Conservation (phyloP, 2,329 filamentous ascomycete species). For the Xylaria sp. region DNA sequence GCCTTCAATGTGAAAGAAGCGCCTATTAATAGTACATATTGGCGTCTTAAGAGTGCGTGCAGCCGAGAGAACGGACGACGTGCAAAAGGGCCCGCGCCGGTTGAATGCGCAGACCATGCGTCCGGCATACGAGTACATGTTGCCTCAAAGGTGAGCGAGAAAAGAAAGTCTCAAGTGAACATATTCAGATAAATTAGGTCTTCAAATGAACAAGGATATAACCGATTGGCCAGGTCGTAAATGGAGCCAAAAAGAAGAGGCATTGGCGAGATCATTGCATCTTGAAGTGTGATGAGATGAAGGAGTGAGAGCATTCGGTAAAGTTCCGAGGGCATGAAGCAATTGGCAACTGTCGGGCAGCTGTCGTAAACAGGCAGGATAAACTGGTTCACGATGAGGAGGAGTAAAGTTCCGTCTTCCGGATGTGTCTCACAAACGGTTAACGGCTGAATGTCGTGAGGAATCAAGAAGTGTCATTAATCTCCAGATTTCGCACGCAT, state of each 20-base stretch:
- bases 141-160: conserved; percentile 6
- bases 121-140: conserved; percentile 18
- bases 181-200: neutral
- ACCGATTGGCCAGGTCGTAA: neutral
- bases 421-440: too few relatives aligned
- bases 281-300: neutral
- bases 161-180: neutral
- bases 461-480: too few relatives aligned
- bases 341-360: neutral
- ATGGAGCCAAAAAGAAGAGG: neutral
- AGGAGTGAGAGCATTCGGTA: neutral
- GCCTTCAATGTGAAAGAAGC: conserved; percentile 35
- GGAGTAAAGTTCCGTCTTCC: too few relatives aligned
- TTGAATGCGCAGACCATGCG: conserved; percentile 12
- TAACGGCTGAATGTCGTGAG: too few relatives aligned
- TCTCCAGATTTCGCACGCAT: too few relatives aligned
- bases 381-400: neutral
- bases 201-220: too few relatives aligned
- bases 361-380: neutral
- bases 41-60: conserved; percentile 20
- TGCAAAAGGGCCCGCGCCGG: conserved; percentile 18
- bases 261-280: neutral
- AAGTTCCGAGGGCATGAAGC: neutral
- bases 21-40: conserved; percentile 17
- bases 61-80: conserved; percentile 14